Percentiles rank a stretch among this genome's conserved stretches.
Conservation (phyloP, 148 eudicot species). For the Hydrangea macrophylla region DNA sequence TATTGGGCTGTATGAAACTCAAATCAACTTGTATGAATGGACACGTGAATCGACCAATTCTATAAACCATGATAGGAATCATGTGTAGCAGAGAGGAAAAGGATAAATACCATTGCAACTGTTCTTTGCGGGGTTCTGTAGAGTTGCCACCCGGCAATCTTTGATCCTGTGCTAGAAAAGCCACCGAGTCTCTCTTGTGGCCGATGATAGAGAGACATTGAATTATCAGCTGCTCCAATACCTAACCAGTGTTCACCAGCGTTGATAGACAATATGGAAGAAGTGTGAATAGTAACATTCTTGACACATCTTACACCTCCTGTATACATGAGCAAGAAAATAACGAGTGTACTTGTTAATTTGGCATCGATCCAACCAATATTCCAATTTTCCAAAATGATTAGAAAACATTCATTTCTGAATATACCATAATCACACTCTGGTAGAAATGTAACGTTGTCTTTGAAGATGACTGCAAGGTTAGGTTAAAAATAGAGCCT, state of each 20-base stretch:
- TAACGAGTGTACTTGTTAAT: too few relatives aligned
- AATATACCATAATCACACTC: too few relatives aligned
- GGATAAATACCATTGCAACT: conserved; percentile 53
- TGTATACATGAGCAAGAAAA: conserved; percentile 10
- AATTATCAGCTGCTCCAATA: conserved; percentile 94
- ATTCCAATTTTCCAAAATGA: too few relatives aligned
- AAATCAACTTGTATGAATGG: too few relatives aligned
- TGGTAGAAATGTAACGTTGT: too few relatives aligned
- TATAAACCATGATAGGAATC: not conserved
- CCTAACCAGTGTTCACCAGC: conserved; percentile 96
- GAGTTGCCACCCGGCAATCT: conserved; percentile 90
- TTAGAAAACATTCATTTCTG: too few relatives aligned
- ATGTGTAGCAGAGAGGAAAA: not conserved
- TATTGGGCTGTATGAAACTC: too few relatives aligned
- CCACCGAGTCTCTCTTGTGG: conserved; percentile 90
- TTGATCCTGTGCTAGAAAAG: conserved; percentile 57
- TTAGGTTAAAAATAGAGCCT: too few relatives aligned
- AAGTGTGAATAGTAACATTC: conserved; percentile 75
- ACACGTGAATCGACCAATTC: too few relatives aligned
- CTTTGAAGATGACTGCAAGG: too few relatives aligned
- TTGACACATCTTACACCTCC: conserved; percentile 74
- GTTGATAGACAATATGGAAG: conserved; percentile 69
- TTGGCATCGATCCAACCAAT: too few relatives aligned
- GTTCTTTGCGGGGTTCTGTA: conserved; percentile 92
- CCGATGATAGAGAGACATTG: conserved; percentile 89